Evolutionary conservation across 345 rosid genomes (phyloP), one percentile per base, ranked within the genome.

Genomic region (Populus pruinosa): DNA sequence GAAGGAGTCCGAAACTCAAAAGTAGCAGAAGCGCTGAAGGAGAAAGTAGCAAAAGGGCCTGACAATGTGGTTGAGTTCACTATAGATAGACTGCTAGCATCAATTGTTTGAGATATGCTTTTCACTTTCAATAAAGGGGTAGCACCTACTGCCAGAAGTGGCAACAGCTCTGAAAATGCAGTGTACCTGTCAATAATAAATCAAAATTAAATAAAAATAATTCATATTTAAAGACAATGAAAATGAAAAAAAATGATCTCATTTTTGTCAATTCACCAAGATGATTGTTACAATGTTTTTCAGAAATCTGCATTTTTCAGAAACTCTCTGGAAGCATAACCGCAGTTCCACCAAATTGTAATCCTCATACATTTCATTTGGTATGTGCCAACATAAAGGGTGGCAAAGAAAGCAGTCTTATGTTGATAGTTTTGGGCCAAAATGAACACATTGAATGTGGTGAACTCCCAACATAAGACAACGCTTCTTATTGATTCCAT

Each of bases 101-200:
- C 90, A 53, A 95, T 88, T 27, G 85, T 70, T 83, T 93, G 99
- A 68, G 75, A 77, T 75, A 95, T 95, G 69, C 78, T 89, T 76
- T 92, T 86, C 67, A 93, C 87, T 85, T 95, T 95, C 78, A 95
- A 56, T 29, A 95, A 84, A 4, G 99, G 98, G 63, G 86, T 85
- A 23, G 90, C 65, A 47, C 96, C 91, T 6, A 76, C 87, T n/a
- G 98, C 98, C 73, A 95, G 84, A 36, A 95, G 92, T 7, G 99
- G 98, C 87, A 95, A 80, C 80, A 95, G 78, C 92, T 95, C 98
- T 4, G 99, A 95, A 83, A 85, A 92, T 38, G 98, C 96, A 43
- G 98, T 95, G 79, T 95, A 95, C 87, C 99, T 95, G 76, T 70
- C 20, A 69, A 43, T 8, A 5, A 41, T 23, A 29, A 76, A 49